Evolutionary conservation across 2,329 filamentous ascomycete genomes (phyloP).

Genomic region (Emmonsiellopsis sp.): DNA sequence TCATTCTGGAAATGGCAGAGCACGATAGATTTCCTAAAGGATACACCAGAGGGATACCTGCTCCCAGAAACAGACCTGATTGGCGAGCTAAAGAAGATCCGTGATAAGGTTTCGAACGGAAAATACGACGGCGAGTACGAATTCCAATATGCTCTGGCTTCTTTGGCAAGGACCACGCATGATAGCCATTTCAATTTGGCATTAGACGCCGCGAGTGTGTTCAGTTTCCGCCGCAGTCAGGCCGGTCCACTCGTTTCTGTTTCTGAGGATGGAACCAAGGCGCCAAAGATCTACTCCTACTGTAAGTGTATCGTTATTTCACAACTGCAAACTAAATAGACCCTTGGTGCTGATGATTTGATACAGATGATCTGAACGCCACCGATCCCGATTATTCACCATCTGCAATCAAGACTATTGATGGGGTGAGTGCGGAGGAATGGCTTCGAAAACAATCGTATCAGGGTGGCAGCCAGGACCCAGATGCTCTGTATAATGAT

Average conservation of each 20-base stretch:
- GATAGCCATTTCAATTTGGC: conserved; percentile 47
- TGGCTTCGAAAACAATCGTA: conserved; percentile 19
- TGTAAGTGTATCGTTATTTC: conserved; percentile 6
- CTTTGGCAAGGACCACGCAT: conserved; percentile 47
- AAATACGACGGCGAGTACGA: conserved; percentile 46
- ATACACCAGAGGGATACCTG: conserved; percentile 45
- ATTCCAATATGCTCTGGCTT: conserved; percentile 47
- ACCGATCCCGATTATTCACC: conserved; percentile 12
- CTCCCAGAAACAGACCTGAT: conserved; percentile 43
- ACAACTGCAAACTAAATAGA: background rate
- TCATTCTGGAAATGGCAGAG: conserved; percentile 17
- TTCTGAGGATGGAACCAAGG: conserved; percentile 49
- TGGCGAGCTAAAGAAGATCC: conserved; percentile 38
- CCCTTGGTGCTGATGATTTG: background rate
- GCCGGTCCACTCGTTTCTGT: conserved; percentile 52
- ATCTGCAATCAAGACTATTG: conserved; percentile 22
- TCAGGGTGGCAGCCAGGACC: conserved; percentile 16
- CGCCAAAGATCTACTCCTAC: conserved; percentile 46
- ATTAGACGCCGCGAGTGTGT: conserved; percentile 21
- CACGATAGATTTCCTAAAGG: conserved; percentile 17
- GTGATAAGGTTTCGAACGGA: conserved; percentile 32
- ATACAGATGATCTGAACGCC: conserved; percentile 10
- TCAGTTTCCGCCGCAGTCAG: conserved; percentile 46
- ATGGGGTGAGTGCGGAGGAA: conserved; percentile 20
- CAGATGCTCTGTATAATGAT: conserved; percentile 24